Evolutionary conservation across 2,329 filamentous ascomycete species (phyloP).

Genomic region (Hymenoscyphus albidus): DNA sequence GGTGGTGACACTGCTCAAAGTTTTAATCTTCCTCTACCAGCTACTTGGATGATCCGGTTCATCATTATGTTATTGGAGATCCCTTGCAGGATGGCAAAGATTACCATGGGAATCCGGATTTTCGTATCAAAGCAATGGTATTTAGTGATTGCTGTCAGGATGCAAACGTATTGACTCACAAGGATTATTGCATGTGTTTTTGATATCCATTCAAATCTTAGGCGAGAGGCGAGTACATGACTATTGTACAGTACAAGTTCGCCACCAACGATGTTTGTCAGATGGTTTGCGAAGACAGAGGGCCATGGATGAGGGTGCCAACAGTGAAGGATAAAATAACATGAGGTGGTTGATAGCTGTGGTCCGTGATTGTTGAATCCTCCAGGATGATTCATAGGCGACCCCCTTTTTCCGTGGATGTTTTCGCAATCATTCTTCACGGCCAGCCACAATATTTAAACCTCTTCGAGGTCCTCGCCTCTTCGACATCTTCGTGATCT

Average conservation of each 20-base stretch:
- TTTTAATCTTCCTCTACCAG: background rate
- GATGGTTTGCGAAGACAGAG: background rate
- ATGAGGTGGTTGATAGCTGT: background rate
- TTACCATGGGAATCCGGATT: background rate
- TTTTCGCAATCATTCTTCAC: background rate
- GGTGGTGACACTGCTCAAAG: background rate
- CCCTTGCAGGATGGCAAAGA: background rate
- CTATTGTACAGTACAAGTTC: background rate
- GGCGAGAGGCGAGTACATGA: background rate
- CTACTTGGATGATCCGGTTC: background rate
- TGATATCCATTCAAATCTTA: background rate
- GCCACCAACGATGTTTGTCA: background rate
- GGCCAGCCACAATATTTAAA: background rate
- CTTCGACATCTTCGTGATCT: background rate
- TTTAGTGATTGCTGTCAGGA: background rate
- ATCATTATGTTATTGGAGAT: background rate
- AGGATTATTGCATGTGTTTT: background rate
- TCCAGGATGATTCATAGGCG: background rate
- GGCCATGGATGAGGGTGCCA: background rate
- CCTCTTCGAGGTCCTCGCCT: background rate
- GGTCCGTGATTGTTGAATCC: background rate
- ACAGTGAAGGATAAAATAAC: background rate
- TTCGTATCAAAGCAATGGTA: background rate
- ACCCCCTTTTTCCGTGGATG: background rate
- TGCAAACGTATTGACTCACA: background rate